Conservation (phyloP, 2,329 filamentous ascomycete genomes). For the Aschersonia sp. region DNA sequence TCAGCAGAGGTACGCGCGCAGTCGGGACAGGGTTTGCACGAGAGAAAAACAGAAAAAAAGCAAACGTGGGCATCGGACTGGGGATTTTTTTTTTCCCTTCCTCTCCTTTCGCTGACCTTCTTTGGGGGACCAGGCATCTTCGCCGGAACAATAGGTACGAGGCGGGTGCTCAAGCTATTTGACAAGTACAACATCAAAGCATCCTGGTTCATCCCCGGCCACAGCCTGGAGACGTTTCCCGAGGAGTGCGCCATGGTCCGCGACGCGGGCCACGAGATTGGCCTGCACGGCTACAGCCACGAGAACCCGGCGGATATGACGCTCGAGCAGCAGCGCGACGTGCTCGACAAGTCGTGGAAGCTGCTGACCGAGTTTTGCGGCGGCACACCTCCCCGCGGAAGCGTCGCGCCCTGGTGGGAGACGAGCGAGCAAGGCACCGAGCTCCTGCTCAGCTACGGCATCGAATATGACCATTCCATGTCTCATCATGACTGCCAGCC, state of each 20-base stretch:
- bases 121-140: slow-evolving; percentile 35
- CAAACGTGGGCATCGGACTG: too few species aligned
- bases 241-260: slow-evolving; percentile 27
- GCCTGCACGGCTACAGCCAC: slow-evolving; percentile 58
- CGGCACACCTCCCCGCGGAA: slow-evolving; percentile 57
- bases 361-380: slow-evolving; percentile 51
- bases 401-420: slow-evolving; percentile 65
- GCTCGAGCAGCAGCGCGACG: slow-evolving; percentile 58
- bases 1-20: slow-evolving; percentile 41
- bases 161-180: slow-evolving; percentile 54
- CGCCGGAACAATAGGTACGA: slow-evolving; percentile 51
- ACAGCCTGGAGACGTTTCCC: slow-evolving; percentile 33
- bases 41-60: background rate
- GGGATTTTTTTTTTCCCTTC: background rate
- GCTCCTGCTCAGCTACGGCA: slow-evolving; percentile 48
- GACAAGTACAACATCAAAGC: slow-evolving; percentile 59
- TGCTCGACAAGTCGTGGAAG: slow-evolving; percentile 59
- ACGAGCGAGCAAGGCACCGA: slow-evolving; percentile 52
- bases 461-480: slow-evolving; percentile 58
- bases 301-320: slow-evolving; percentile 62
- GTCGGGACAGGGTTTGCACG: background rate
- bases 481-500: slow-evolving; percentile 47
- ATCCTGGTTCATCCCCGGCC: slow-evolving; percentile 35
- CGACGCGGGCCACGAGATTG: slow-evolving; percentile 32
- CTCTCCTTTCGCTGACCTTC: too few species aligned